Conservation (phyloP, 306 rosid species). For the Fagus crenata region DNA sequence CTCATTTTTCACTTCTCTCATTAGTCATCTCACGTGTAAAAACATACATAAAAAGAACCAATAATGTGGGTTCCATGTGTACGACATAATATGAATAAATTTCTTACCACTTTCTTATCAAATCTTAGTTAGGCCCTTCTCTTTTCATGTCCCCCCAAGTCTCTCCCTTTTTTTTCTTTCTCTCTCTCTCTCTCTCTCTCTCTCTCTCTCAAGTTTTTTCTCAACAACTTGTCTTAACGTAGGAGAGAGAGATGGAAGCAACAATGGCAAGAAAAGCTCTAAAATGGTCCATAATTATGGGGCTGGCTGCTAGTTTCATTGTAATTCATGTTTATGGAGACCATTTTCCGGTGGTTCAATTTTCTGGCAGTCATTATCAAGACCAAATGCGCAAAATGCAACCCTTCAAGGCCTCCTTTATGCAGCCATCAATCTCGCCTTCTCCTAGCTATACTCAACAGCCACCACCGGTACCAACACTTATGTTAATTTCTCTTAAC, state of each 20-base stretch:
- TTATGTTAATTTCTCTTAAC: background rate
- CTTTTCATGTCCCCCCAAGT: slow-evolving; percentile 42
- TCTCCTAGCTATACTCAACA: slow-evolving; percentile 36
- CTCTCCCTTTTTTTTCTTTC: slow-evolving; percentile 19
- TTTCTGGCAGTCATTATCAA: background rate
- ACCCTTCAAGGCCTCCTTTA: slow-evolving; percentile 21
- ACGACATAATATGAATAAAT: slow-evolving; percentile 42
- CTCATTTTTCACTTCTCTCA: background rate
- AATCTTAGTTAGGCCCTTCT: slow-evolving; percentile 48
- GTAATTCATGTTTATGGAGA: background rate
- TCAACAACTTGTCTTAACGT: slow-evolving; percentile 29
- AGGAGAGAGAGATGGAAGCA: slow-evolving; percentile 25
- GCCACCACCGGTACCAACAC: slow-evolving; percentile 30
- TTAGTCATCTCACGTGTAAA: background rate
- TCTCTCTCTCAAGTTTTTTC: slow-evolving; percentile 26
- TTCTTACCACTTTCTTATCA: slow-evolving; percentile 32
- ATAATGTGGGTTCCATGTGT: slow-evolving; percentile 35
- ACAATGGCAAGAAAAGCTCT: slow-evolving; percentile 35
- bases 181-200: slow-evolving; percentile 12
- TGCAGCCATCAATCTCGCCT: slow-evolving; percentile 25
- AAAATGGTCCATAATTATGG: slow-evolving; percentile 22
- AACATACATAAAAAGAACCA: slow-evolving; percentile 2
- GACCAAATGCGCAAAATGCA: background rate
- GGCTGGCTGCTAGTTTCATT: slow-evolving; percentile 23
- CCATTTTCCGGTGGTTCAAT: background rate